Conservation (phyloP, 257 asterid species). For the Solanum ossicruentum region DNA sequence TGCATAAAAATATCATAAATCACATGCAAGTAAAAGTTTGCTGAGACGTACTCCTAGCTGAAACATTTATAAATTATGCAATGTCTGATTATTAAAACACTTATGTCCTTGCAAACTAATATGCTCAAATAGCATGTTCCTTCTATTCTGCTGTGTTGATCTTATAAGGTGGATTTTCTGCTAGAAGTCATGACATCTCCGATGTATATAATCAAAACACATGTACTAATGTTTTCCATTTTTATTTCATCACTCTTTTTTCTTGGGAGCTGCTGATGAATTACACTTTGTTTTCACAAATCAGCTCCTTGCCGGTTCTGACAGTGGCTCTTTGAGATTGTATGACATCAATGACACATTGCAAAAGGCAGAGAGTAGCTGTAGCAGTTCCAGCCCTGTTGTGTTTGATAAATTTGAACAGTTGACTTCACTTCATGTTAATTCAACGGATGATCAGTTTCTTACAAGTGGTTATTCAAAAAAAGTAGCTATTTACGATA, state of each 20-base stretch:
- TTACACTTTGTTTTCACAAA: background rate
- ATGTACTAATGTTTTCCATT: background rate
- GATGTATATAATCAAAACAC: background rate
- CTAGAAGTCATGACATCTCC: background rate
- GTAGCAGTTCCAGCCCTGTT: slow-evolving; percentile 10
- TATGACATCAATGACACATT: slow-evolving; percentile 37
- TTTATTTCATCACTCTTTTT: background rate
- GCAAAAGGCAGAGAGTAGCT: slow-evolving; percentile 8
- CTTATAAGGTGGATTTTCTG: background rate
- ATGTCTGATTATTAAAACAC: background rate
- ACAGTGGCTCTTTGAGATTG: slow-evolving; percentile 56
- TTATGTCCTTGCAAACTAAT: background rate
- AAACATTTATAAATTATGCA: background rate
- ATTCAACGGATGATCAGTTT: slow-evolving; percentile 59
- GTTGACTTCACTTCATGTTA: slow-evolving; percentile 74
- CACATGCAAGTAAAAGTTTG: background rate
- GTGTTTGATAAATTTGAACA: slow-evolving; percentile 57
- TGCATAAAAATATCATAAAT: too few species aligned
- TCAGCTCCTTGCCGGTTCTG: slow-evolving; percentile 76
- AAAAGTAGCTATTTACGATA: slow-evolving; percentile 64
- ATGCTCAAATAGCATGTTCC: background rate
- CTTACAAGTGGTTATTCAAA: slow-evolving; percentile 72
- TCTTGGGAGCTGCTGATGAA: slow-evolving; percentile 1
- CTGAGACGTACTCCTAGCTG: background rate
- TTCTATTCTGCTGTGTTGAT: background rate